Evolutionary conservation across 371 early-diverging fungal genomes (phyloP).

Genomic region (Apophysomyces variabilis): DNA sequence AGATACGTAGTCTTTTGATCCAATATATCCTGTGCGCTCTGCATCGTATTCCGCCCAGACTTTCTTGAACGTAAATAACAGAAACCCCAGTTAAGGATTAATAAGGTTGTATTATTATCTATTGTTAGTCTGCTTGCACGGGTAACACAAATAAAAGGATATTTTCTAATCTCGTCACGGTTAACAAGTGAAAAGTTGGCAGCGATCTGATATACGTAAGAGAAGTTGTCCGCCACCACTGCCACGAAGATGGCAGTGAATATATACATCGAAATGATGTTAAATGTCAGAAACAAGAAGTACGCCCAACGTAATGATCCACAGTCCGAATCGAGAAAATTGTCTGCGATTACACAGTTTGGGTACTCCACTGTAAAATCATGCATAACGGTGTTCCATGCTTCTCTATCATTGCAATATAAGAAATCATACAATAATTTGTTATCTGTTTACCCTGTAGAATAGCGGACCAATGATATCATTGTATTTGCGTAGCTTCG

Average conservation of each 20-base stretch:
- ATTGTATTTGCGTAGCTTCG: conserved; percentile 58
- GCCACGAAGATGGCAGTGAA: conserved; percentile 76
- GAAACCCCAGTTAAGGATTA: conserved; percentile 29
- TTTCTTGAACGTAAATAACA: conserved; percentile 51
- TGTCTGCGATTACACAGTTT: conserved; percentile 57
- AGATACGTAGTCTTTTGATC: conserved; percentile 47
- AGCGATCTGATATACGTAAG: conserved; percentile 70
- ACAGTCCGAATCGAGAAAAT: conserved; percentile 69
- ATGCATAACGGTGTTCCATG: conserved; percentile 77
- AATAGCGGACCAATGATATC: conserved; percentile 68
- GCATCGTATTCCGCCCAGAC: conserved; percentile 65
- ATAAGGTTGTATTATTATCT: neutral
- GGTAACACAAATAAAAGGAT: conserved; percentile 37
- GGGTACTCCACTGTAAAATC: conserved; percentile 68
- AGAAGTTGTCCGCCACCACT: conserved; percentile 75
- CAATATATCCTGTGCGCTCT: conserved; percentile 59
- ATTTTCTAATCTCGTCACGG: conserved; percentile 69
- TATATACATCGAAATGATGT: conserved; percentile 79
- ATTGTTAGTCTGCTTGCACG: neutral
- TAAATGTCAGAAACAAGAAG: conserved; percentile 68
- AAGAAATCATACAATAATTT: neutral
- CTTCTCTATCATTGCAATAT: conserved; percentile 53
- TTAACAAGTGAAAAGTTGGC: conserved; percentile 65
- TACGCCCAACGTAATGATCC: conserved; percentile 68
- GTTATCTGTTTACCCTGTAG: conserved; percentile 58